phyloP scores from a whole-genome alignment of 805 yeast genomes.

The Millerago galiae region DNA sequence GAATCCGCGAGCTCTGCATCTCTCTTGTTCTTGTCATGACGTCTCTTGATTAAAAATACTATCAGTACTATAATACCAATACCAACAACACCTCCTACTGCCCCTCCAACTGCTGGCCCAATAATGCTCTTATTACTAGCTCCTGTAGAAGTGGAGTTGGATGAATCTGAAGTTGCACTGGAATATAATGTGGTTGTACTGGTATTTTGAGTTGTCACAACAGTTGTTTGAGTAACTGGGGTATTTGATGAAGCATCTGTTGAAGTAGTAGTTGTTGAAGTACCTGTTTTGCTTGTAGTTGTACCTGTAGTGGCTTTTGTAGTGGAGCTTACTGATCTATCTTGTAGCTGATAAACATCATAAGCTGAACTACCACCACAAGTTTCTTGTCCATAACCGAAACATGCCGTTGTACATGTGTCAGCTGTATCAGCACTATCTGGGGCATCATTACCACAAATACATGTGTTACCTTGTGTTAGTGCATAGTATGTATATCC shows the following conservation, averaged over 20 bases:
- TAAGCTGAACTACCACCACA: slow-evolving; percentile 59
- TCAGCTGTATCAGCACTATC: slow-evolving; percentile 24
- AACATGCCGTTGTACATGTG: slow-evolving; percentile 40
- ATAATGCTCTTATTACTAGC: slow-evolving; percentile 22
- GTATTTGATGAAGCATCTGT: neutral
- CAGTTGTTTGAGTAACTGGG: slow-evolving; percentile 8
- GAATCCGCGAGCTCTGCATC: slow-evolving; percentile 47
- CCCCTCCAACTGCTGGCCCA: slow-evolving; percentile 62
- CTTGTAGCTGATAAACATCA: slow-evolving; percentile 35
- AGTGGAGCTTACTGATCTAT: neutral
- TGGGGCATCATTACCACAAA: slow-evolving; percentile 48
- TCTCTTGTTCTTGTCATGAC: slow-evolving; percentile 26
- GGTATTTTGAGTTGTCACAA: slow-evolving; percentile 15
- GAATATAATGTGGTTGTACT: slow-evolving; percentile 18
- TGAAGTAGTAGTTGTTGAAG: slow-evolving; percentile 18
- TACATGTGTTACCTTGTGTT: slow-evolving; percentile 44
- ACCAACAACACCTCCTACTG: slow-evolving; percentile 49
- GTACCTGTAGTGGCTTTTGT: slow-evolving; percentile 11
- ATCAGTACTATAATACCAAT: slow-evolving; percentile 35
- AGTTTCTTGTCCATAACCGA: slow-evolving; percentile 48
- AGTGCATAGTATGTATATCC: slow-evolving; percentile 37
- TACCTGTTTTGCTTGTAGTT: slow-evolving; percentile 17
- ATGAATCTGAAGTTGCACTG: slow-evolving; percentile 22
- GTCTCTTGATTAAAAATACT: slow-evolving; percentile 33
- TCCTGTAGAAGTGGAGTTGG: slow-evolving; percentile 8